Evolutionary conservation across 2,329 filamentous ascomycete species (phyloP).

Genomic region (Scedosporium dehoogii): DNA sequence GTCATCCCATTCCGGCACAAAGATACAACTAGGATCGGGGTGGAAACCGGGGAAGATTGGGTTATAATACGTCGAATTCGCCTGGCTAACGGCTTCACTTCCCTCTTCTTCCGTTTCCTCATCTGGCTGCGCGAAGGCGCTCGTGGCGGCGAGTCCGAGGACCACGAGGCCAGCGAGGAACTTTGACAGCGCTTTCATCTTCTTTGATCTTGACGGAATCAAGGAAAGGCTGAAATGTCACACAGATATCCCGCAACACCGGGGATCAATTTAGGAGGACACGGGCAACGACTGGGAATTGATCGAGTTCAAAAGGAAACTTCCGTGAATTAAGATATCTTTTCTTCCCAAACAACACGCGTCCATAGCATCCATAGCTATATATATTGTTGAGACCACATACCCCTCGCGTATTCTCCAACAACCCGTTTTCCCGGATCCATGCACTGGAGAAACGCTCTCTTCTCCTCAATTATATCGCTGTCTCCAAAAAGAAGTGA

Average conservation of each 20-base stretch:
- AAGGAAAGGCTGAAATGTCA: not conserved
- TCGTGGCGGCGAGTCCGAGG: not conserved
- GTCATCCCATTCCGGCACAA: slow-evolving; percentile 25
- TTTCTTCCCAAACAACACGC: too few relatives aligned
- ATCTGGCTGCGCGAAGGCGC: not conserved
- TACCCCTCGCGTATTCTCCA: not conserved
- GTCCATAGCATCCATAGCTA: too few relatives aligned
- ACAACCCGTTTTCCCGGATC: not conserved
- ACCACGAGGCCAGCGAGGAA: not conserved
- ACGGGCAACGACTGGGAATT: not conserved
- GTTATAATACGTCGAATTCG: slow-evolving; percentile 24
- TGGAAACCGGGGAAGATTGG: slow-evolving; percentile 40
- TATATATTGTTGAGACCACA: too few relatives aligned
- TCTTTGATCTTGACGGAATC: not conserved
- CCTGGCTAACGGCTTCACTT: not conserved
- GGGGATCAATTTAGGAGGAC: not conserved
- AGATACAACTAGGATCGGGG: slow-evolving; percentile 36
- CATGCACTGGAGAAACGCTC: not conserved
- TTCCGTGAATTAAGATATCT: too few relatives aligned
- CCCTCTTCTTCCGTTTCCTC: not conserved
- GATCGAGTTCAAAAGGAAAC: not conserved
- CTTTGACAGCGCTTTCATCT: not conserved
- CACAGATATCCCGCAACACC: not conserved
- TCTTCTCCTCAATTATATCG: not conserved
- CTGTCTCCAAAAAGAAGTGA: too few relatives aligned